A percentile compares a stretch with the other conserved stretches of the same genome.
Evolutionary conservation across 768 basidiomycete genomes (phyloP).

Genomic region (Mycena galopus): DNA sequence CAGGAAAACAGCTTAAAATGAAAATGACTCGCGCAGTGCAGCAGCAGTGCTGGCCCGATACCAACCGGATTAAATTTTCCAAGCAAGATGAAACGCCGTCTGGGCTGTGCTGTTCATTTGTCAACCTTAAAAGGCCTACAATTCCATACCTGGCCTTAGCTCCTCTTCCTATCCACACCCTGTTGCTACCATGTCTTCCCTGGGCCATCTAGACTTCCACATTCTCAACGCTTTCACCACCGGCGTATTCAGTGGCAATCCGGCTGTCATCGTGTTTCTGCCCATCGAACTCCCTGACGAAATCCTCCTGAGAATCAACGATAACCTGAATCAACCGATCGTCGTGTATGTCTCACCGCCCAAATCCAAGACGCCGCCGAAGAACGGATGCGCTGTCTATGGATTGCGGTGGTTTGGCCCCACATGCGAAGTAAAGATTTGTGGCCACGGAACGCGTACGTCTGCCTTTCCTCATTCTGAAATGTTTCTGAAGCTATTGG

Average conservation of each 20-base stretch:
- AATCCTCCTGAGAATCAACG: conserved; percentile 17
- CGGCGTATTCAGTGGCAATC: conserved; percentile 15
- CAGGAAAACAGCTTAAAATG: too few species aligned
- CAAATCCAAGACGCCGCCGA: background rate
- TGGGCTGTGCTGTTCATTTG: background rate
- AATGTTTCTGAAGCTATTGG: background rate
- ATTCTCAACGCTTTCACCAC: conserved; percentile 16
- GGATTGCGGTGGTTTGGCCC: conserved; percentile 28
- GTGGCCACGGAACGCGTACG: conserved; percentile 30
- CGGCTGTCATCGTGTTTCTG: conserved; percentile 24
- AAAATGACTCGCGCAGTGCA: too few species aligned
- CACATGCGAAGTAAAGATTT: conserved; percentile 12
- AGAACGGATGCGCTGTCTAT: background rate
- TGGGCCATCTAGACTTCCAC: background rate
- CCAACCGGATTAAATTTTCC: too few species aligned
- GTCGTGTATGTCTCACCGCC: conserved; percentile 18
- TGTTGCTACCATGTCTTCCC: background rate
- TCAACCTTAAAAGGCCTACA: background rate
- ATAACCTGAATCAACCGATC: conserved; percentile 23
- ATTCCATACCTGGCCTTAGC: background rate
- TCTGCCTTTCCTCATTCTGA: background rate
- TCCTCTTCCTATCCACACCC: background rate
- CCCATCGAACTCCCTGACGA: conserved; percentile 5
- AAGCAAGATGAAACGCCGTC: background rate
- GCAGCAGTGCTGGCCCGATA: too few species aligned